A percentile compares a stretch with the other conserved stretches of the same genome.
Conservation (phyloP, 176 grass and related monocot genomes). For the Hyparrhenia diplandra region DNA sequence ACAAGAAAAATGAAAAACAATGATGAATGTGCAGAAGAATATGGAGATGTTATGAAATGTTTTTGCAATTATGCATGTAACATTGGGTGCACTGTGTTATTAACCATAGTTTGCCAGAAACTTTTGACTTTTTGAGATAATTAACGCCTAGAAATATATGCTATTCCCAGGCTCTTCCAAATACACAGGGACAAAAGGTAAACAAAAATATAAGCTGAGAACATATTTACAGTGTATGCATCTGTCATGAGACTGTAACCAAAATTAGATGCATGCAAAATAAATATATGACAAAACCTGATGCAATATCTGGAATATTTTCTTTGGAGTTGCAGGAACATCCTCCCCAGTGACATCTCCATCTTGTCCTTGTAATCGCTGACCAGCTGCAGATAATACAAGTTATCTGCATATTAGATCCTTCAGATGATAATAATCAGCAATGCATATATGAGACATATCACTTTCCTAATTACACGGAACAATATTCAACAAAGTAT, state of each 20-base stretch:
- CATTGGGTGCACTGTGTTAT: not conserved
- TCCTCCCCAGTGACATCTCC: constrained; percentile 85
- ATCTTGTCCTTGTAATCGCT: constrained; percentile 93
- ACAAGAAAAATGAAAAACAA: constrained; percentile 8
- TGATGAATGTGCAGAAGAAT: not conserved
- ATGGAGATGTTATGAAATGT: not conserved
- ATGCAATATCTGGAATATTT: constrained; percentile 98
- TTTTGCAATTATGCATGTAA: not conserved
- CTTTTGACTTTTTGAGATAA: not conserved
- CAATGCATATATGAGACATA: not conserved
- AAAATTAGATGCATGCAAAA: constrained; percentile 16
- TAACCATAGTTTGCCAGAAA: not conserved
- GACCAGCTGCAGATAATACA: constrained; percentile 69
- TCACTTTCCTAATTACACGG: not conserved
- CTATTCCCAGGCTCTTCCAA: not conserved
- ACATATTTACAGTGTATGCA: not conserved
- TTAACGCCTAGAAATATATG: not conserved
- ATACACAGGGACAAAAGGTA: not conserved
- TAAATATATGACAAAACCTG: constrained; percentile 52
- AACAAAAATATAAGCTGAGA: not conserved
- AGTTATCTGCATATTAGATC: constrained; percentile 6
- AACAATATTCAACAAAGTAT: not conserved
- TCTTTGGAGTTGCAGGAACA: constrained; percentile 76
- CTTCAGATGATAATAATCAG: constrained; percentile 10
- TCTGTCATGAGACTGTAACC: constrained; percentile 1